These are phyloP conservation scores for Toxoplasma gondii DNA, from an alignment of 169 alveolate species.

Conservation along the genomic window DNA sequence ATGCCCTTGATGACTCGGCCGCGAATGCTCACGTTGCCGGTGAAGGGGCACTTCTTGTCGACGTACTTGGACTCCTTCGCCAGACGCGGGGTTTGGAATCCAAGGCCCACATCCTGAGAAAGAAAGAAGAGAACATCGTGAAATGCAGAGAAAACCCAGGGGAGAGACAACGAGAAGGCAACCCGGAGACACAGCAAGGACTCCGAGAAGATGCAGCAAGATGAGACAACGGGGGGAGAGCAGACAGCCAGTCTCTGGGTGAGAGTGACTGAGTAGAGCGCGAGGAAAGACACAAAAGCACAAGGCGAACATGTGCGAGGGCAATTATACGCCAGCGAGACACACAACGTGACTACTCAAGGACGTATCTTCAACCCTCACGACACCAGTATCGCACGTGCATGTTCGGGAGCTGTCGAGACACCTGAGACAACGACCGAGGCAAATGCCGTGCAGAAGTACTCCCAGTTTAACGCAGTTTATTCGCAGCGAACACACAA, in stretches of 20 bases:
- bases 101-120: slow-evolving; percentile 94
- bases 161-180: not conserved
- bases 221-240: too few species aligned
- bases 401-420: slow-evolving; percentile 29
- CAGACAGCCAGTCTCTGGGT: too few species aligned
- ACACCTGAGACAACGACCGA: slow-evolving; percentile 9
- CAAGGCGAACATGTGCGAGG: not conserved
- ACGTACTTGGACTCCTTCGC: slow-evolving; percentile 98
- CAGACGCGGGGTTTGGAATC: slow-evolving; percentile 97
- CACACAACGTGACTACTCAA: not conserved
- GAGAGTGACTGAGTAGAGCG: not conserved
- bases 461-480: too few species aligned
- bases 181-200: not conserved
- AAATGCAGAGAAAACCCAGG: not conserved
- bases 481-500: too few species aligned
- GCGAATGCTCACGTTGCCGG: slow-evolving; percentile 98
- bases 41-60: slow-evolving; percentile 99
- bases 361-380: slow-evolving; percentile 28
- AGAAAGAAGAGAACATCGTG: not conserved
- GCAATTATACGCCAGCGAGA: slow-evolving; percentile 39
- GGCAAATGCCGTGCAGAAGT: slow-evolving; percentile 37
- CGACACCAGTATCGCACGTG: slow-evolving; percentile 1
- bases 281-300: not conserved
- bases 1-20: slow-evolving; percentile 99
- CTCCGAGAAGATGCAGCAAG: too few species aligned